phyloP scores from a whole-genome alignment of 345 rosid species.

The Crucihimalaya himalaica region DNA sequence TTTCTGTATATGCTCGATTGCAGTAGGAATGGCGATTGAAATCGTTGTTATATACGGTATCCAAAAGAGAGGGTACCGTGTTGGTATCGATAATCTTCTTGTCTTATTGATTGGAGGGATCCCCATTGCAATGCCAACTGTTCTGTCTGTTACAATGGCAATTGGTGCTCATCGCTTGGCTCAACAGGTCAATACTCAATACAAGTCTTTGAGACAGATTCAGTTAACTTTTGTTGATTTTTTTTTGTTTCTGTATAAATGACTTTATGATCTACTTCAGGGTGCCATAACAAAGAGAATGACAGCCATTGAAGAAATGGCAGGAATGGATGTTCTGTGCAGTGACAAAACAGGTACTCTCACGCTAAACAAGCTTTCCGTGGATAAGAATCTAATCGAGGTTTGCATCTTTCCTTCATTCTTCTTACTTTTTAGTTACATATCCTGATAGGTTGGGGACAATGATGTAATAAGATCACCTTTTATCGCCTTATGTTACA shows the following conservation, averaged over 20 bases:
- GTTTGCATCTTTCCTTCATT: slow-evolving; percentile 37
- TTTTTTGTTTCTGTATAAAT: not conserved
- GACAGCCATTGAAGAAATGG: slow-evolving; percentile 99
- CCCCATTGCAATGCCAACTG: slow-evolving; percentile 77
- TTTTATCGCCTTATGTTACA: slow-evolving; percentile 27
- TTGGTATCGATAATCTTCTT: slow-evolving; percentile 59
- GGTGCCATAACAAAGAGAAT: slow-evolving; percentile 95
- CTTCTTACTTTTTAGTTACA: not conserved
- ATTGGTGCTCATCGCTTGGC: slow-evolving; percentile 87
- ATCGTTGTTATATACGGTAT: slow-evolving; percentile 56
- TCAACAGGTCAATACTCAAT: slow-evolving; percentile 56
- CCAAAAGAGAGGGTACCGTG: slow-evolving; percentile 59
- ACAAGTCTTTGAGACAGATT: not conserved
- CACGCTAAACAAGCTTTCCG: slow-evolving; percentile 89
- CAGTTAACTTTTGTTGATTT: not conserved
- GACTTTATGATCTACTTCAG: slow-evolving; percentile 34
- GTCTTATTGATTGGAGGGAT: slow-evolving; percentile 68
- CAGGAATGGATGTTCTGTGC: slow-evolving; percentile 96
- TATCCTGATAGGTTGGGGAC: not conserved
- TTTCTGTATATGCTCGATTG: slow-evolving; percentile 95
- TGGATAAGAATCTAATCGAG: slow-evolving; percentile 82
- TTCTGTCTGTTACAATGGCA: slow-evolving; percentile 87
- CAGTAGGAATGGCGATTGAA: slow-evolving; percentile 76
- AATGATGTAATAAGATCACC: not conserved
- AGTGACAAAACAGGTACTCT: slow-evolving; percentile 85